These are phyloP conservation scores for Rubia peregrina DNA, from an alignment of 305 asterid genomes.

Conservation along the genomic window DNA sequence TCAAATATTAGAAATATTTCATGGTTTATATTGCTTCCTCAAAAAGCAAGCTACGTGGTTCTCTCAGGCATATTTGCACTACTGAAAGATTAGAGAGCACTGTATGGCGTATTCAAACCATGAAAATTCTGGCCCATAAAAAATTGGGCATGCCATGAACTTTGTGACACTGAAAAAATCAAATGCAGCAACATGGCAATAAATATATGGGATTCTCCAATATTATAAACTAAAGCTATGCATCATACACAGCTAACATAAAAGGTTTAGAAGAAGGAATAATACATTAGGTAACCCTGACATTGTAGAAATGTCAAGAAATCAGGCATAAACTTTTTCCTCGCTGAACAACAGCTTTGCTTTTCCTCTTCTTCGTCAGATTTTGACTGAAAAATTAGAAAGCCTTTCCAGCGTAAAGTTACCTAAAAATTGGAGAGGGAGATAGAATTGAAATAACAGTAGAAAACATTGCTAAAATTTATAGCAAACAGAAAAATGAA, in stretches of 20 bases:
- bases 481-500: not conserved
- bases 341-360: conserved; percentile 37
- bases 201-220: conserved; percentile 10
- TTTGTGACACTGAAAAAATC: not conserved
- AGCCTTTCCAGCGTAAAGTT: conserved; percentile 31
- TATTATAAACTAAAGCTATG: conserved; percentile 17
- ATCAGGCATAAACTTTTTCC: conserved; percentile 56
- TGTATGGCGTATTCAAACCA: not conserved
- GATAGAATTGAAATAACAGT: conserved; percentile 22
- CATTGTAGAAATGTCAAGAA: conserved; percentile 71
- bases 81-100: not conserved
- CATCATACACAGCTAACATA: conserved; percentile 12
- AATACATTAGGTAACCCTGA: conserved; percentile 91
- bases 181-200: not conserved
- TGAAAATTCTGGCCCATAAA: not conserved
- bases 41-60: not conserved
- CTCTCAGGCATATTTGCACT: not conserved
- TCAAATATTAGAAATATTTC: not conserved
- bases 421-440: conserved; percentile 34
- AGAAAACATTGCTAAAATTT: not conserved
- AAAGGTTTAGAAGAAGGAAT: conserved; percentile 31
- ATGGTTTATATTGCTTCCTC: not conserved
- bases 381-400: conserved; percentile 27
- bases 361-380: conserved; percentile 38
- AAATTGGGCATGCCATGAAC: not conserved